Percentiles rank a stretch among this genome's conserved stretches.
These are phyloP conservation scores for Coriolopsis trogii DNA, from an alignment of 1,284 basidiomycete species.

Conservation along the genomic window DNA sequence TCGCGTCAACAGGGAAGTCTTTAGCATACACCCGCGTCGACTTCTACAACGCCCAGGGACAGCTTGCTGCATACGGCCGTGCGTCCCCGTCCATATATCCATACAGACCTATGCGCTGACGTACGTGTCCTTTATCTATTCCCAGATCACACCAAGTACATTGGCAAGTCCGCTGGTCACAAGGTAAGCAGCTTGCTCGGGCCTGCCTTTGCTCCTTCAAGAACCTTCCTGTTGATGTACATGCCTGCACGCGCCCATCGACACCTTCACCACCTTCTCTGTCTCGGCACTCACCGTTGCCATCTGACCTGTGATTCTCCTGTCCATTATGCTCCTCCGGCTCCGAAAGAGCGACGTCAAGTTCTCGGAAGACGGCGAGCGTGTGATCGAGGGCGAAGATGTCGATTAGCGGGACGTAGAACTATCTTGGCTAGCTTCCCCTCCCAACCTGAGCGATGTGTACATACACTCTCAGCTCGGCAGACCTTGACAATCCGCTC, in stretches of 20 bases:
- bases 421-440: too few relatives aligned
- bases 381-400: constrained; percentile 68
- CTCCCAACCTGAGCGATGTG: too few relatives aligned
- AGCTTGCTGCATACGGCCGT: constrained; percentile 86
- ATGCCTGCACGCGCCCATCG: too few relatives aligned
- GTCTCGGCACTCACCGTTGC: background rate
- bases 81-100: constrained; percentile 31
- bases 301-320: background rate
- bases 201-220: too few relatives aligned
- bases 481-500: too few relatives aligned
- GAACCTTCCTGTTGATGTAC: too few relatives aligned
- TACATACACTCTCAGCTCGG: too few relatives aligned
- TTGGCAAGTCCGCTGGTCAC: constrained; percentile 74
- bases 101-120: background rate
- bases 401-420: too few relatives aligned
- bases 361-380: constrained; percentile 79
- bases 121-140: background rate
- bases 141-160: constrained; percentile 86
- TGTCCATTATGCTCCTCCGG: constrained; percentile 14
- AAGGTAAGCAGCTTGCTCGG: constrained; percentile 57
- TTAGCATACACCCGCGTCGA: constrained; percentile 82
- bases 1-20: constrained; percentile 62
- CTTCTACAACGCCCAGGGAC: constrained; percentile 70
- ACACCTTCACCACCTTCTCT: background rate
- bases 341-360: constrained; percentile 84